Percentiles rank a stretch among this genome's conserved stretches.
These are phyloP conservation scores for Westerdykella sp. DNA, from an alignment of 2,329 filamentous ascomycete genomes.

Conservation along the genomic window DNA sequence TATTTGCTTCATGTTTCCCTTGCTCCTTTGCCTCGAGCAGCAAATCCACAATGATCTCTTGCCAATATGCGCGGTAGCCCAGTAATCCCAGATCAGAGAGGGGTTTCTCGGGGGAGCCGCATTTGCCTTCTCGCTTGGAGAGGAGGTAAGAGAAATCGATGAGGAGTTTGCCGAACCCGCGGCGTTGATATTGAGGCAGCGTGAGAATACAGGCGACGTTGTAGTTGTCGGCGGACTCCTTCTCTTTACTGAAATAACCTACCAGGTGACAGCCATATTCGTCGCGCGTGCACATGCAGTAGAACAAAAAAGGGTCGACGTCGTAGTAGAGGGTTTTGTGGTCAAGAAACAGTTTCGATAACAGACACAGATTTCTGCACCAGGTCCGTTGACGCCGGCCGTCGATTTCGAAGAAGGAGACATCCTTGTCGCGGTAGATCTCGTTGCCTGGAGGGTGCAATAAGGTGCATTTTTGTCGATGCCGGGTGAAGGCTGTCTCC, in stretches of 20 bases:
- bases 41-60: conserved; percentile 84
- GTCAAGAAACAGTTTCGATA: conserved; percentile 94
- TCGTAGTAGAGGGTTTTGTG: conserved; percentile 99
- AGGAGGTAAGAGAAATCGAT: conserved; percentile 98
- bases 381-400: conserved; percentile 89
- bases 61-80: conserved; percentile 96
- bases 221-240: conserved; percentile 93
- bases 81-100: conserved; percentile 88
- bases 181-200: conserved; percentile 89
- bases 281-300: conserved; percentile 88
- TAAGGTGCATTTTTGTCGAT: conserved; percentile 83
- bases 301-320: conserved; percentile 98
- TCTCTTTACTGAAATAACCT: conserved; percentile 99
- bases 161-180: conserved; percentile 84
- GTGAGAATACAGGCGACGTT: conserved; percentile 98
- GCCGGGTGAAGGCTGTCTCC: conserved; percentile 72
- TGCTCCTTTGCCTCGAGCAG: conserved; percentile 53
- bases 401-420: conserved; percentile 97
- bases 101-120: conserved; percentile 94
- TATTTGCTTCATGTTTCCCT: conserved; percentile 64
- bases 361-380: conserved; percentile 89
- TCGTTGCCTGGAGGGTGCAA: conserved; percentile 95
- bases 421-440: conserved; percentile 89
- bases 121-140: conserved; percentile 87
- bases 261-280: conserved; percentile 90